A percentile compares a stretch with the other conserved stretches of the same genome.
Conservation (phyloP, 331 rosid species). For the Malus hybrid region DNA sequence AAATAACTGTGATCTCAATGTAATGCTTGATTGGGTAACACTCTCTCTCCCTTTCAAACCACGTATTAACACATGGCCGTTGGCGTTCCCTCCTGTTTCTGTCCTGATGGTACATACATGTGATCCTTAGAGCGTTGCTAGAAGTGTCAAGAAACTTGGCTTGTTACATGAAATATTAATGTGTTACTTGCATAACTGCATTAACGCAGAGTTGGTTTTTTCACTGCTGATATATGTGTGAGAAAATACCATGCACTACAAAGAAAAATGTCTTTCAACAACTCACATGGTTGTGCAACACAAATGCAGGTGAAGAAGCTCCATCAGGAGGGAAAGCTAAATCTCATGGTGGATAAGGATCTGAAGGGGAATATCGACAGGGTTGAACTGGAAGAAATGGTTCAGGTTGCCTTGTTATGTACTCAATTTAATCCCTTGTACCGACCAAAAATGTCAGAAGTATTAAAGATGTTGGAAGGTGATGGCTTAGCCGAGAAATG, state of each 20-base stretch:
- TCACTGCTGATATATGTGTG: neutral
- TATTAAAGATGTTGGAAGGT: constrained; percentile 90
- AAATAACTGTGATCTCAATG: neutral
- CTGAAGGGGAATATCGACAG: constrained; percentile 58
- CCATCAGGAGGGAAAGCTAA: constrained; percentile 75
- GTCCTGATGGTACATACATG: neutral
- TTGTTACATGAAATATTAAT: neutral
- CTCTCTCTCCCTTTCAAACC: neutral
- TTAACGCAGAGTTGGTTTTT: neutral
- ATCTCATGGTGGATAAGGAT: constrained; percentile 85
- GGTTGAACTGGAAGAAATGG: constrained; percentile 88
- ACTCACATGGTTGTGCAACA: neutral
- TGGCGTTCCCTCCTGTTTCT: neutral
- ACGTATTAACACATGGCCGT: neutral
- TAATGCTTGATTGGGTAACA: neutral
- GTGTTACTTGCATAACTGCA: neutral
- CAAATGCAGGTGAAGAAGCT: constrained; percentile 80
- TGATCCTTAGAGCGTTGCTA: neutral
- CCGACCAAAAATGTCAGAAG: constrained; percentile 96
- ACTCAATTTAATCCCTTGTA: constrained; percentile 85
- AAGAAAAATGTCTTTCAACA: too few species aligned
- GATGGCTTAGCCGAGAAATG: constrained; percentile 97
- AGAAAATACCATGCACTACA: too few species aligned
- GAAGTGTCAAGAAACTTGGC: neutral
- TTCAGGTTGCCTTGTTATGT: constrained; percentile 83